Base-by-base conservation (phyloP, 495 filamentous ascomycete species). In the Tuber melanosporum region DNA sequence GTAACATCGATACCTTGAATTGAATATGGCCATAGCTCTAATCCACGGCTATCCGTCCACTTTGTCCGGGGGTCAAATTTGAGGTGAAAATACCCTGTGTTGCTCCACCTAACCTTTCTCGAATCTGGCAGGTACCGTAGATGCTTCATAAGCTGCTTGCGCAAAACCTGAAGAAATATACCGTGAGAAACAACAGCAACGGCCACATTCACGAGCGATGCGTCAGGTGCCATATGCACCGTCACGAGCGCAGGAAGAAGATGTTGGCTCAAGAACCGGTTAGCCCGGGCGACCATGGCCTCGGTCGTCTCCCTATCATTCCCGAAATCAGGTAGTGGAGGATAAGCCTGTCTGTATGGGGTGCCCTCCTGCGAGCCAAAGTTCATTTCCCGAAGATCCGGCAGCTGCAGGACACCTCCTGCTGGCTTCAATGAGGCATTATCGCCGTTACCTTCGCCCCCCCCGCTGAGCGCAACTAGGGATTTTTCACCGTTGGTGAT, bases 151-250 rank as follows among this genome's bases (percentile, higher is more conserved):
- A 96, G 84, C 45, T 87, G 86, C 73, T 86, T 86, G 88, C 93
- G 90, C 0, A 97, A 82, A 36, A 89, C 85, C 36, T 88, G 88
- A 1, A 97, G 88, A 39, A 96, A 90, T 44, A 95, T 89, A 57
- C 94, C 94, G 82, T 97, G 94, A 19, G 93, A 90, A 22, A 95
- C 92, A 41, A 95, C 85, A 36, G 89, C 91, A 17, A 95, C 83
- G 2, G 85, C 81, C n/a, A 83, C 42, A 10, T 80, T 71, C 12
- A 75, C 74, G 43, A 77, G 75, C 46, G 75, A 78, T 42, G 77
- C 73, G 19, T n/a, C 76, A 17, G 74, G 70, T 7, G 73, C 73
- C 17, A 78, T 75, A 36, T 81, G 47, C 0, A 83, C 77, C 17
- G 82, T 80, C 36, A 86, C 81, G 19, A 94, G 49, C 36, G 91